Evolutionary conservation across 805 yeast species (phyloP).

Genomic region (Lachancea sp.): DNA sequence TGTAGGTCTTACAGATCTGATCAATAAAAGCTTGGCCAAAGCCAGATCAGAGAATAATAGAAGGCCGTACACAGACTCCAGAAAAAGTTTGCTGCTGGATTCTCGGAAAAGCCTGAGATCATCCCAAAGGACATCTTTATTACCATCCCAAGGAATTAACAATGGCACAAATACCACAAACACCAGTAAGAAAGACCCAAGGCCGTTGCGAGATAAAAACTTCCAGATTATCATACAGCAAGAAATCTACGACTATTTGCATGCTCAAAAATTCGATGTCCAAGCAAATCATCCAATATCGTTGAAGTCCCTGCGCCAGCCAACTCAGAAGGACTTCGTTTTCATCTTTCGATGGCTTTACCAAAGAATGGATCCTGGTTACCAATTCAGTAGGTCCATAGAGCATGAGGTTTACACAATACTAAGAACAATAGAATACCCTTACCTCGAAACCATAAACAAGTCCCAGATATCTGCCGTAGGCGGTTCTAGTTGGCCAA

Average conservation of each 20-base stretch:
- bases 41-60: conserved; percentile 8
- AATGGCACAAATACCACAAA: conserved; percentile 7
- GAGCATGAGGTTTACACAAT: conserved; percentile 71
- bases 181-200: conserved; percentile 44
- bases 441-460: conserved; percentile 72
- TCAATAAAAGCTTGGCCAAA: conserved; percentile 23
- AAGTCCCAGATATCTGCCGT: conserved; percentile 86
- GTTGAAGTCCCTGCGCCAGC: conserved; percentile 57
- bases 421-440: conserved; percentile 62
- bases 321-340: conserved; percentile 83
- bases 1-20: conserved; percentile 23
- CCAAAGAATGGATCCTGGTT: conserved; percentile 71
- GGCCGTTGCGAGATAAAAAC: conserved; percentile 70
- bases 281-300: conserved; percentile 69
- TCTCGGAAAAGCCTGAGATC: conserved; percentile 11
- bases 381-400: conserved; percentile 56
- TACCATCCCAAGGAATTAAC: conserved; percentile 3
- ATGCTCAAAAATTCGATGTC: conserved; percentile 59
- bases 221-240: conserved; percentile 62
- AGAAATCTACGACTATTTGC: conserved; percentile 59
- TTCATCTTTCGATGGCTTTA: conserved; percentile 75
- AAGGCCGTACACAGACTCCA: conserved; percentile 5
- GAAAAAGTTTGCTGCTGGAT: background rate
- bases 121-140: conserved; percentile 18
- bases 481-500: conserved; percentile 85